Evolutionary conservation across 177 flowering plant genomes (phyloP).

Genomic region (Vitis hybrid): DNA sequence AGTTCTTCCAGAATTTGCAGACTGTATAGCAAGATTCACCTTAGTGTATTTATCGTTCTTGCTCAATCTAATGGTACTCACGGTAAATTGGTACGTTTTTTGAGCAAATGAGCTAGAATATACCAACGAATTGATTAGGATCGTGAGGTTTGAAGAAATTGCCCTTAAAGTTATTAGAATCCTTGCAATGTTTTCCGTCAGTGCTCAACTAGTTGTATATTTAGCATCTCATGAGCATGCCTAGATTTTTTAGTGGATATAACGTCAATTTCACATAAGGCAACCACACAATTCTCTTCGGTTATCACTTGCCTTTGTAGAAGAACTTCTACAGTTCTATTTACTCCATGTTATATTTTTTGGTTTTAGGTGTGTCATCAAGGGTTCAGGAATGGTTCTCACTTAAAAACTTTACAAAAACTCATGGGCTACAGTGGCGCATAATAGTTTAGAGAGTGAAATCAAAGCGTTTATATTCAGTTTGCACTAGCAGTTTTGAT

Average conservation of each 20-base stretch:
- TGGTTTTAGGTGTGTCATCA: conserved; percentile 66
- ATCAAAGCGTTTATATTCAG: too few relatives aligned
- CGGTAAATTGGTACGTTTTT: conserved; percentile 86
- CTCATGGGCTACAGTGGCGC: conserved; percentile 97
- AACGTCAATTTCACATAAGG: conserved; percentile 86
- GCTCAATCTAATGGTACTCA: conserved; percentile 92
- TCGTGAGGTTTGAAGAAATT: conserved; percentile 79
- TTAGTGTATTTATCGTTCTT: conserved; percentile 90
- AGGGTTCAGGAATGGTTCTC: conserved; percentile 97
- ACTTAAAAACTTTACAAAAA: conserved; percentile 92
- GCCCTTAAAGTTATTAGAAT: conserved; percentile 74
- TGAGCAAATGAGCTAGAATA: conserved; percentile 95
- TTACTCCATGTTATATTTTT: conserved; percentile 90
- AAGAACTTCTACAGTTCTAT: conserved; percentile 92
- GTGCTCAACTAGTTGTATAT: conserved; percentile 93
- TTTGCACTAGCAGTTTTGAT: too few relatives aligned
- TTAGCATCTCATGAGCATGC: conserved; percentile 92
- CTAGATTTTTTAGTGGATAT: conserved; percentile 80
- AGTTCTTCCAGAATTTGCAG: conserved; percentile 71
- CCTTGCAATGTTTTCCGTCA: conserved; percentile 86
- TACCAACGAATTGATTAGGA: conserved; percentile 86
- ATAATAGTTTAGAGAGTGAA: not conserved
- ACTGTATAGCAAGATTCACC: conserved; percentile 84
- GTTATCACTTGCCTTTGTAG: conserved; percentile 82
- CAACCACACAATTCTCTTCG: conserved; percentile 80